Evolutionary conservation across 306 rosid genomes (phyloP), one percentile per base, ranked within the genome.

Genomic region (Trifolium fragiferum): DNA sequence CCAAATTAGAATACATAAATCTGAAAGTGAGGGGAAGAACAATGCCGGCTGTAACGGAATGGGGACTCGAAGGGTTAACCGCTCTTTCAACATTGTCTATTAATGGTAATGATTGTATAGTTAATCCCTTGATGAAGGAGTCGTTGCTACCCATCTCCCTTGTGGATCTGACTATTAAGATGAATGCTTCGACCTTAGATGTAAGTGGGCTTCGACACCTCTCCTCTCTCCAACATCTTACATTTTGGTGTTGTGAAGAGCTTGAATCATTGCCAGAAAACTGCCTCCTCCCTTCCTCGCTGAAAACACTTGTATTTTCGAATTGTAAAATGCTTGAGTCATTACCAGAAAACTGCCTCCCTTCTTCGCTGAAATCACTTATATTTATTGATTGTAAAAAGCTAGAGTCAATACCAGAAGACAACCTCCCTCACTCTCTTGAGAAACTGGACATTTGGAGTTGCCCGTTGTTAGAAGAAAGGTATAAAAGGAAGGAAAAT

Each of bases 1-100:
- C 75, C 8, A 70, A 54, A 2, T 37, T 54, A 70, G 18, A 27
- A 53, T 2, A 16, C 16, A 12, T 54, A 0, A 0, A 18, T 70
- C 20, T 1, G 3, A 3, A 0, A 0, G 0, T 6, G 0, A 4
- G 0, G 0, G 2, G 0, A 6, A 16, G 7, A 63, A 15, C 6
- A 37, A n/a, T 8, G 3, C 43, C 27, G n/a, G 49, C 4, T 10
- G n/a, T 63, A 20, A 40, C 5, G 43, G 51, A 54, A 0, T 51
- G 65, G 38, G 51, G 38, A 7, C 19, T 54, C 20, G 53, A 54
- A 18, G 6, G 13, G 4, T 37, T 53, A 10, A 53, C 51, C 4
- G 7, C 64, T 3, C 65, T 53, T 18, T 53, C 64, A 18, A 0
- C n/a, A 0, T 12, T 70, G 19, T 0, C 0, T 1, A 13, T 70